Conservation (phyloP, 306 rosid species). For the Sphenostylis stenocarpa region DNA sequence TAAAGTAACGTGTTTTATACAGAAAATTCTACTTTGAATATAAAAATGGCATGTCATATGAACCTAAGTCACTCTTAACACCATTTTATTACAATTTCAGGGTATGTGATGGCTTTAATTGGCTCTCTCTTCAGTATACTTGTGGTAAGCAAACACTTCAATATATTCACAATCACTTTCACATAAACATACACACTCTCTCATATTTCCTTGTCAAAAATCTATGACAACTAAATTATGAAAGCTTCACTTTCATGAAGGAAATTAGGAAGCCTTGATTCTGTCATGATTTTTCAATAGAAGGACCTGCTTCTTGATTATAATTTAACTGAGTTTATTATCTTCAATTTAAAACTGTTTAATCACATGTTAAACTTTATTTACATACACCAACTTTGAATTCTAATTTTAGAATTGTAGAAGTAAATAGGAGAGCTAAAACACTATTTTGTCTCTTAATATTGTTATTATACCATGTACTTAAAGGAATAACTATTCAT, state of each 20-base stretch:
- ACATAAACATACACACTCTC: background rate
- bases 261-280: background rate
- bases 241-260: background rate
- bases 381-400: background rate
- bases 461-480: too few relatives aligned
- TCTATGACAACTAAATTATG: background rate
- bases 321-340: background rate
- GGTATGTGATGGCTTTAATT: conserved; percentile 71
- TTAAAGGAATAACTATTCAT: too few relatives aligned
- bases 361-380: background rate
- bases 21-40: background rate
- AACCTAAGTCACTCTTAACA: conserved; percentile 1
- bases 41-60: background rate
- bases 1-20: too few relatives aligned
- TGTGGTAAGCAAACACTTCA: conserved; percentile 58
- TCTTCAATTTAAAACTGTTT: background rate
- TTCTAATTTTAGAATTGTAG: background rate
- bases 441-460: background rate
- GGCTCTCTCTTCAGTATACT: conserved; percentile 69
- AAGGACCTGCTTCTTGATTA: too few relatives aligned
- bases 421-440: background rate
- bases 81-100: conserved; percentile 45
- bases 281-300: background rate
- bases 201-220: background rate
- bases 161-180: background rate